Evolutionary conservation across 208 protist genomes (phyloP).

Genomic region (Endotrypanum monterogeii): DNA sequence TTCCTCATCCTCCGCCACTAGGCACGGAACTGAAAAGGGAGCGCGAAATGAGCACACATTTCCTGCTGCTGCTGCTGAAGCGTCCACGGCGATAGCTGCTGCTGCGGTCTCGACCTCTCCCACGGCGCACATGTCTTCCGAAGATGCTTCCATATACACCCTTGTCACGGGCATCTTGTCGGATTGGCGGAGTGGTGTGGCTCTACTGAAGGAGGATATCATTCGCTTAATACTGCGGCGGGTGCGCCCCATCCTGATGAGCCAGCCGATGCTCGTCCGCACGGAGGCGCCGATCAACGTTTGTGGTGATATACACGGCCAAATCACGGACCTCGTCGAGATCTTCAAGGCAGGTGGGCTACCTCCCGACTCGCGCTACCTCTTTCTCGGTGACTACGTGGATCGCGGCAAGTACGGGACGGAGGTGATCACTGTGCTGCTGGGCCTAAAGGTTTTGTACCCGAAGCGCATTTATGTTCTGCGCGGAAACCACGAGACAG

Average conservation of each 20-base stretch:
- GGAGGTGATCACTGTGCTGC: constrained; percentile 91
- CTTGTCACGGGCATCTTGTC: constrained; percentile 35
- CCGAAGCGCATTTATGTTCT: constrained; percentile 98
- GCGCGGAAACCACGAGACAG: constrained; percentile 99
- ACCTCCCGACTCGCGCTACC: constrained; percentile 90
- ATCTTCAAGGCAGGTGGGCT: constrained; percentile 92
- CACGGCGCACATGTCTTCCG: constrained; percentile 15
- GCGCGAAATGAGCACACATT: constrained; percentile 5
- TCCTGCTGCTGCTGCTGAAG: constrained; percentile 4
- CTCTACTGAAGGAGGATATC: constrained; percentile 51
- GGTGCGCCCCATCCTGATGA: constrained; percentile 59
- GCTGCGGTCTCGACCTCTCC: constrained; percentile 4
- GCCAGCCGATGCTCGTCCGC: constrained; percentile 80
- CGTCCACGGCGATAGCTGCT: neutral
- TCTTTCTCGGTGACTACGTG: constrained; percentile 99
- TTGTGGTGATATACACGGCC: constrained; percentile 96
- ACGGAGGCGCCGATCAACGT: constrained; percentile 82
- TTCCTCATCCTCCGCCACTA: constrained; percentile 3
- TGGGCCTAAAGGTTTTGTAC: constrained; percentile 96
- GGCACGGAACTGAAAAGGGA: constrained; percentile 5
- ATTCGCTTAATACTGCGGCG: constrained; percentile 55
- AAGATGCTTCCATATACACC: constrained; percentile 21
- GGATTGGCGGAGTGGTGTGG: constrained; percentile 41
- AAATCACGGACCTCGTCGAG: constrained; percentile 96
- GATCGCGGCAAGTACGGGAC: constrained; percentile 97